phyloP scores from a whole-genome alignment of 306 rosid genomes.

The Sicyos edulis region DNA sequence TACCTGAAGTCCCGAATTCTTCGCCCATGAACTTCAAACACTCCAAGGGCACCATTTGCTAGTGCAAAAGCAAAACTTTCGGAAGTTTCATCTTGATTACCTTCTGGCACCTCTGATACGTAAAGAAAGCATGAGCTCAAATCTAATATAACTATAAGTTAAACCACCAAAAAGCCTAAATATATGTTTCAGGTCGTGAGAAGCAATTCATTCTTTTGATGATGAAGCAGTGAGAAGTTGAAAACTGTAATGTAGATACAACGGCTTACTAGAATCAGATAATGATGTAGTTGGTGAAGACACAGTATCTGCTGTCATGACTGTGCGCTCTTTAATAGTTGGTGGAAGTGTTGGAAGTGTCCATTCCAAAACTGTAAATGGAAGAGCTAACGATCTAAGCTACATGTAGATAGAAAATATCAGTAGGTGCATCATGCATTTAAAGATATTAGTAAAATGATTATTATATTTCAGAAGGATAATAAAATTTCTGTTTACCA shows the following conservation, averaged over 20 bases:
- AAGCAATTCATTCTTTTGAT: constrained; percentile 2
- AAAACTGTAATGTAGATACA: constrained; percentile 15
- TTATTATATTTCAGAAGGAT: neutral
- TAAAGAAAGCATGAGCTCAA: constrained; percentile 22
- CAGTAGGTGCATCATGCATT: constrained; percentile 30
- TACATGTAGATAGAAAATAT: constrained; percentile 63
- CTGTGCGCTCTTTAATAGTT: constrained; percentile 46
- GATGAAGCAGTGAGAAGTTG: constrained; percentile 6
- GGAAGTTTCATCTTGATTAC: constrained; percentile 69
- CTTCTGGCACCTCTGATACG: constrained; percentile 58
- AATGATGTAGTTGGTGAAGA: constrained; percentile 40
- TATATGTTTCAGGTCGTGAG: neutral
- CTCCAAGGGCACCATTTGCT: constrained; percentile 94
- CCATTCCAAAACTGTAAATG: constrained; percentile 99
- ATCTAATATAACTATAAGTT: constrained; percentile 12
- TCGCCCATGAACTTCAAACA: constrained; percentile 92
- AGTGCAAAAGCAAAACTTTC: constrained; percentile 97
- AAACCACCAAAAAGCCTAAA: constrained; percentile 21
- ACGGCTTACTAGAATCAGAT: constrained; percentile 64
- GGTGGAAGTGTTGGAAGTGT: constrained; percentile 90
- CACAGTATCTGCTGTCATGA: constrained; percentile 36
- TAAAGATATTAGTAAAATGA: constrained; percentile 19
- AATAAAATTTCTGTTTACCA: constrained; percentile 1
- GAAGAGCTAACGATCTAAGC: constrained; percentile 99
- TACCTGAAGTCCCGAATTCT: constrained; percentile 96